Base-by-base conservation (phyloP, 2,329 filamentous ascomycete species). In the Cladosporium cucumerinum region DNA sequence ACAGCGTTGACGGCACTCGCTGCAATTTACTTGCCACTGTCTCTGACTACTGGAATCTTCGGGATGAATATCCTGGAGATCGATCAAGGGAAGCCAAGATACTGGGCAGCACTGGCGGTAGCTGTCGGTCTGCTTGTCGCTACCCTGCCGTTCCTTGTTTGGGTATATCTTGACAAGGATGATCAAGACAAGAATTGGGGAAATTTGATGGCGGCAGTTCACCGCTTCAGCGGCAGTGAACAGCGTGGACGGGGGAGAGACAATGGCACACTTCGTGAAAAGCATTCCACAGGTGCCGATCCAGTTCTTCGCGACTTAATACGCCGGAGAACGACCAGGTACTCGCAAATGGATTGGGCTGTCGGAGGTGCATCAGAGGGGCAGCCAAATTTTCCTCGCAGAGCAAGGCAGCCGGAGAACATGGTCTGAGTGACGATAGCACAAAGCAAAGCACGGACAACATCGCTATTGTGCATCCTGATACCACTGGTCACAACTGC, bases 1-100 rank as follows among this genome's bases (percentile, higher is more conserved):
- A 43, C 39, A 5, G 39, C n/a, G 39, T 55, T 72, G 3, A 69
- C 69, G 11, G 48, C 54, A 18, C 65, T 72, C 16, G 70, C 70
- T 1, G 68, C 67, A 6, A 28, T 71, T n/a, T 70, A 70, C 48
- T 48, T 72, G 2, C 70, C 69, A 2, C 61, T 70, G 25, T 67
- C 66, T 2, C 68, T 72, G 32, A 66, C 70, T 2, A 70, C 70
- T 1, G 63, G 69, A 10, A 64, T 72, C 7, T 70, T 69, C 49
- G 69, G 70, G 4, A 71, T 71, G 69, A 72, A 72, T 62, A 57
- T 71, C 12, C 55, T 63, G 28, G 69, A 70, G 65, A 69, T 70
- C 49, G 70, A 25, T 5, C 5, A 28, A 51, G 12, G 39, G 2
- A 11, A 21, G 18, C 39, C 39, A 6, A 43, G 12, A 21, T 43